Percentiles rank a stretch among this genome's conserved stretches.
These are phyloP conservation scores for Amesomyces nigricolor DNA, from an alignment of 2,329 filamentous ascomycete genomes.

Conservation along the genomic window DNA sequence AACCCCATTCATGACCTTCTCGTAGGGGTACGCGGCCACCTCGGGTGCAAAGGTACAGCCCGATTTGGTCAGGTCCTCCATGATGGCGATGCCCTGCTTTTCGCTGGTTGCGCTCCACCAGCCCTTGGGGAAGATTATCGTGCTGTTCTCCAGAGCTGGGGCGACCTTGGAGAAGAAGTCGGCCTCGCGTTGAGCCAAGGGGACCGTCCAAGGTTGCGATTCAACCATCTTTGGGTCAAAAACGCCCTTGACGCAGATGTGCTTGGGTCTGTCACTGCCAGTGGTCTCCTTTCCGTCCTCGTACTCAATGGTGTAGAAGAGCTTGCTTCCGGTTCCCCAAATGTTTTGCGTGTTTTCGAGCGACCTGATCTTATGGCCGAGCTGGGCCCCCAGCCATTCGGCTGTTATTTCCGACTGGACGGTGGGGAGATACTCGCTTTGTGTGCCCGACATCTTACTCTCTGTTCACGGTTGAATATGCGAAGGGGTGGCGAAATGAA, in stretches of 20 bases:
- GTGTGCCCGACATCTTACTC: too few species aligned
- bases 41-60: slow-evolving; percentile 32
- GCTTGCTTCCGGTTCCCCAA: too few species aligned
- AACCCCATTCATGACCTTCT: slow-evolving; percentile 33
- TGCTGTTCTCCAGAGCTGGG: slow-evolving; percentile 25
- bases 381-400: too few species aligned
- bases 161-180: slow-evolving; percentile 35
- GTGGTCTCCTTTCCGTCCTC: too few species aligned
- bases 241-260: neutral
- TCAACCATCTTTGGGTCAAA: slow-evolving; percentile 24
- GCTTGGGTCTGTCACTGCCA: neutral
- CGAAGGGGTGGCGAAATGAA: too few species aligned
- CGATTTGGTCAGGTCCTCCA: slow-evolving; percentile 33
- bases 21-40: slow-evolving; percentile 24
- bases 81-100: slow-evolving; percentile 36
- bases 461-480: too few species aligned
- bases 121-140: slow-evolving; percentile 32
- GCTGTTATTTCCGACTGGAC: too few species aligned
- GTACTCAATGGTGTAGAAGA: too few species aligned
- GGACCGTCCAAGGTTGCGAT: slow-evolving; percentile 31
- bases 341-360: too few species aligned
- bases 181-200: slow-evolving; percentile 32
- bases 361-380: too few species aligned
- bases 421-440: too few species aligned
- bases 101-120: slow-evolving; percentile 35